phyloP scores from a whole-genome alignment of 352 stramenopile genomes.

The Globisporangium echinulatum region DNA sequence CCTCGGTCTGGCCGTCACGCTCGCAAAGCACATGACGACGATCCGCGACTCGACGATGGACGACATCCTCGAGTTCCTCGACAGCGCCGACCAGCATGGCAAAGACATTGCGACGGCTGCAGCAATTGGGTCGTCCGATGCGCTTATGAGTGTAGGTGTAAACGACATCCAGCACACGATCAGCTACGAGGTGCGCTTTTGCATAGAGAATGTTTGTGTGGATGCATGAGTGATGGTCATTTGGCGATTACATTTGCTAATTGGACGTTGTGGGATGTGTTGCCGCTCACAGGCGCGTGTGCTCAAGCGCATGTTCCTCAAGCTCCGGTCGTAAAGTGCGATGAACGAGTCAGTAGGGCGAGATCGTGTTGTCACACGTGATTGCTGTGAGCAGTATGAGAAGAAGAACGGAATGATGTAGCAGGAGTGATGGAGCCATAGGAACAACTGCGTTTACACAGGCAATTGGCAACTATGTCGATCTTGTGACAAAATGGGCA shows the following conservation, averaged over 20 bases:
- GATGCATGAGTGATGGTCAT: not conserved
- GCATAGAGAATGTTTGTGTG: not conserved
- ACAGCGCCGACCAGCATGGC: slow-evolving; percentile 87
- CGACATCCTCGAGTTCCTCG: slow-evolving; percentile 92
- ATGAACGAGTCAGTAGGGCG: no score
- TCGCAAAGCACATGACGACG: slow-evolving; percentile 94
- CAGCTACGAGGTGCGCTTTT: slow-evolving; percentile 79
- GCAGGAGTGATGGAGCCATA: no score
- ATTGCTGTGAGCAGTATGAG: no score
- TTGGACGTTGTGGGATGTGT: not conserved
- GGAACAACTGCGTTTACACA: no score
- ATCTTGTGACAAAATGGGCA: no score
- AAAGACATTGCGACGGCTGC: slow-evolving; percentile 89
- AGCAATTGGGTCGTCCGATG: slow-evolving; percentile 30
- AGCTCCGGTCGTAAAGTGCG: slow-evolving; percentile 63
- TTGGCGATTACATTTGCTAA: not conserved
- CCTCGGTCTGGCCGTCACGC: slow-evolving; percentile 87
- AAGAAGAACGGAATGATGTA: no score
- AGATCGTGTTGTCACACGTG: no score
- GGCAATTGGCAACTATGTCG: no score
- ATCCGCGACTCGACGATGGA: slow-evolving; percentile 93
- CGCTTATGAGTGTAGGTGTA: slow-evolving; percentile 15
- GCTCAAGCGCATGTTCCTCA: slow-evolving; percentile 93
- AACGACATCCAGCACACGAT: slow-evolving; percentile 78
- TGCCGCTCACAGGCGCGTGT: slow-evolving; percentile 55